Base-by-base conservation (phyloP, 768 basidiomycete genomes). In the Mycena galericulata region DNA sequence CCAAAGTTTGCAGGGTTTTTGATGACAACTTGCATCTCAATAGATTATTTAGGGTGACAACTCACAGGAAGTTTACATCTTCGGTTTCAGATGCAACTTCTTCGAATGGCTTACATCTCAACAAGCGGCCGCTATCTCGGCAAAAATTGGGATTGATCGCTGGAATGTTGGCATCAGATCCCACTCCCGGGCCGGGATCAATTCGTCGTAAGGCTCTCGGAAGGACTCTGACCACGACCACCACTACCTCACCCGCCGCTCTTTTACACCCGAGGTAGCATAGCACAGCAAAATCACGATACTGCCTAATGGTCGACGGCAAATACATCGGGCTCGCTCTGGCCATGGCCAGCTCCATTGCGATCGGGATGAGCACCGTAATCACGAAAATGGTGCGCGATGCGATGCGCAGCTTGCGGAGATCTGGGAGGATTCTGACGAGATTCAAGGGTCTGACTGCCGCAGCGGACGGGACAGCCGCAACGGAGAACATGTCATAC, bases 301-400 rank as follows among this genome's bases (percentile, higher is more conserved):
- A 5, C 14, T 10, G 8, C 27, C 30, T 27, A n/a, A 92, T 93
- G 90, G 82, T 95, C 24, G 94, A 97, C 73, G 97, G 98, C 83
- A 98, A 96, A 83, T 97, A 95, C 78, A 95, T 98, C 57, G 97
- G 97, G 27, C 87, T 99, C 53, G 86, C 88, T 22, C 89, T 99
- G 59, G 97, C 97, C 56, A 80, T 98, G 50, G 89, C 91, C 18
- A 88, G 94, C 72, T 93, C 94, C 17, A 75, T 94, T 36, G 90
- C 93, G 67, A 99, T 99, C 73, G 97, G 97, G 53, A 93, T 92
- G 36, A 97, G 95, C 79, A 98, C 96, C 79, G 98, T 99, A 75
- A 97, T 99, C 78, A 99, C 97, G 18, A 99, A 99, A 88, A 99
- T 97, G 92, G 97, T 93, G 54, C 69, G 82, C 58, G 8, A 14